Percentiles rank a stretch among this genome's conserved stretches.
phyloP scores from a whole-genome alignment of 1,284 basidiomycete genomes.

The Cryptococcus maquisensis region DNA sequence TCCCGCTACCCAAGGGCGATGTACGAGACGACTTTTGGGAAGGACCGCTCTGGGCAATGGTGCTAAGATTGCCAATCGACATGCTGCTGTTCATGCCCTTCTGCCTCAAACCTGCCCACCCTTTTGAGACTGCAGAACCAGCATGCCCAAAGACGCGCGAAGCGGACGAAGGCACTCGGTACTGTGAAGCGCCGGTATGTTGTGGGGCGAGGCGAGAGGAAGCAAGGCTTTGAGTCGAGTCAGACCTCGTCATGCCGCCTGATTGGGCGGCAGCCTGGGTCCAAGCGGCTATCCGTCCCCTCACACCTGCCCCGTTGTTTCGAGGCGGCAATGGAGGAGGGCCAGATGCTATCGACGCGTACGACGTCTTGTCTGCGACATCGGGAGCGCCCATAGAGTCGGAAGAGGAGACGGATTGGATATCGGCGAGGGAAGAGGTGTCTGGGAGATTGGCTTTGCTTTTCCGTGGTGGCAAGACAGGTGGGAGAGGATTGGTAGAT shows the following conservation, averaged over 20 bases:
- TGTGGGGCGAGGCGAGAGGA: conserved; percentile 5
- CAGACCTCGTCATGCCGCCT: conserved; percentile 27
- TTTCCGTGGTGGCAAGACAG: conserved; percentile 33
- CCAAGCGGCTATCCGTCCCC: conserved; percentile 34
- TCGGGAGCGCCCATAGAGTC: conserved; percentile 14
- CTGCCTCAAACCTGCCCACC: conserved; percentile 40
- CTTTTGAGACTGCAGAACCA: conserved; percentile 41
- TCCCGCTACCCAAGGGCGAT: conserved; percentile 15
- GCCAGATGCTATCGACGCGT: conserved; percentile 18
- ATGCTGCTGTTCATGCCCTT: conserved; percentile 11
- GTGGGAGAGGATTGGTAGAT: conserved; percentile 27
- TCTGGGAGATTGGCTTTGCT: conserved; percentile 1
- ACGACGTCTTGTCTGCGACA: conserved; percentile 18
- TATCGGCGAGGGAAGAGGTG: neutral
- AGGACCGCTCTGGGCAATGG: conserved; percentile 9
- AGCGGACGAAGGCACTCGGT: conserved; percentile 33
- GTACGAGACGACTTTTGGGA: conserved; percentile 19
- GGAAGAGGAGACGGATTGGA: neutral
- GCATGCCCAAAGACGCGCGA: conserved; percentile 37
- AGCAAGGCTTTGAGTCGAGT: conserved; percentile 31
- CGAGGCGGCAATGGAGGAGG: conserved; percentile 29
- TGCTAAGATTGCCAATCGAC: conserved; percentile 34
- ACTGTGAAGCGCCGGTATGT: conserved; percentile 12
- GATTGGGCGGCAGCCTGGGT: conserved; percentile 25
- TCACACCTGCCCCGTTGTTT: conserved; percentile 15